Percentiles rank a stretch among this genome's conserved stretches.
phyloP scores from a whole-genome alignment of 1,139 yeast species.

The Zygosaccharomyces pseudobailii region DNA sequence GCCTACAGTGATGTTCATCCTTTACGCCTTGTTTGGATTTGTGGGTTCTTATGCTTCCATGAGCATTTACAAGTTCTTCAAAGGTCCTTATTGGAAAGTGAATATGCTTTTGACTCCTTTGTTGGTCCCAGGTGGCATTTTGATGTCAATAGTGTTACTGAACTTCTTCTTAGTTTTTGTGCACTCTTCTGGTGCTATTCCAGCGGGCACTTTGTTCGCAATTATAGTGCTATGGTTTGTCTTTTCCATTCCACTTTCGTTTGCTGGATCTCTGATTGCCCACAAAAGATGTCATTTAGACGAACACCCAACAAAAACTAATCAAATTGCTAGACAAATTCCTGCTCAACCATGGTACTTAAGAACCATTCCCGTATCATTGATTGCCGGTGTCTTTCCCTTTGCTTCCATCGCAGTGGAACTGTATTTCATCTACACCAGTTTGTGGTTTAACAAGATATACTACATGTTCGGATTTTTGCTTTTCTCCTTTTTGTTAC shows the following conservation, averaged over 20 bases:
- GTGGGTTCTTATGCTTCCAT: constrained; percentile 87
- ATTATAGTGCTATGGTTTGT: constrained; percentile 80
- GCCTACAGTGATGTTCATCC: constrained; percentile 80
- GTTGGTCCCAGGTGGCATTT: constrained; percentile 75
- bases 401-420: constrained; percentile 94
- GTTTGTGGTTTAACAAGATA: constrained; percentile 90
- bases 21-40: constrained; percentile 74
- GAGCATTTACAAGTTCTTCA: constrained; percentile 77
- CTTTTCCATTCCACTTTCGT: constrained; percentile 78
- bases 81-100: constrained; percentile 87
- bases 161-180: constrained; percentile 78
- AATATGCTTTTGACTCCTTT: constrained; percentile 80
- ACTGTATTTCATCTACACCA: constrained; percentile 79
- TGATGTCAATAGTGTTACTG: constrained; percentile 58
- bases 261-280: constrained; percentile 74
- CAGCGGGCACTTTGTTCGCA: constrained; percentile 83
- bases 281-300: constrained; percentile 54
- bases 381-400: constrained; percentile 87
- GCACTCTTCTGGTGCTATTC: constrained; percentile 91
- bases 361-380: constrained; percentile 58
- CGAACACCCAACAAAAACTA: constrained; percentile 71
- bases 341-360: constrained; percentile 88
- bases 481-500: constrained; percentile 77
- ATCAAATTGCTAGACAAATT: constrained; percentile 93
- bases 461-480: constrained; percentile 97